Percentiles rank a stretch among this genome's conserved stretches.
phyloP scores from a whole-genome alignment of 257 asterid species.

The Parsonsia alboflavescens region DNA sequence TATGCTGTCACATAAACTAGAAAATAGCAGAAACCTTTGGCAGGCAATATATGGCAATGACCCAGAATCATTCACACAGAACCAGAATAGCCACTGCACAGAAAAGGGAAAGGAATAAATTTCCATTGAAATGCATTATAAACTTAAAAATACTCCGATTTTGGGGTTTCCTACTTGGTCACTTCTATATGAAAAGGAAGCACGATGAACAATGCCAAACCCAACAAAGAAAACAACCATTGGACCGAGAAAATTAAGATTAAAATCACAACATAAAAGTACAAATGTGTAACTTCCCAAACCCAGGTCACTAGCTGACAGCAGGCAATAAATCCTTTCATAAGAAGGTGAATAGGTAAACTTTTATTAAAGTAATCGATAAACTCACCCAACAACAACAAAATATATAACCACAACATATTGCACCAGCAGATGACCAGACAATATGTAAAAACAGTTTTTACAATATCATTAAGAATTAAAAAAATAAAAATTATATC shows the following conservation, averaged over 20 bases:
- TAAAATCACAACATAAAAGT: background rate
- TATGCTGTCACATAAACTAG: background rate
- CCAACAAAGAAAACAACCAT: background rate
- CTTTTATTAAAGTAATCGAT: background rate
- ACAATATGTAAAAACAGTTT: background rate
- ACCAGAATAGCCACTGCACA: background rate
- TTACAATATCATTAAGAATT: background rate
- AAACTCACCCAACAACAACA: background rate
- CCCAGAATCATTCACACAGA: background rate
- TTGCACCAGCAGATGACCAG: background rate
- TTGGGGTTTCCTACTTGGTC: background rate
- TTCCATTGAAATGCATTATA: background rate
- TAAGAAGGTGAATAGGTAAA: background rate
- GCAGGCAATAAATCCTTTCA: background rate
- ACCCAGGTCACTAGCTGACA: background rate
- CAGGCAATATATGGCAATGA: background rate
- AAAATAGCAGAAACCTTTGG: background rate
- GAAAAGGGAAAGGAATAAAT: background rate
- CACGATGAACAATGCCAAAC: background rate
- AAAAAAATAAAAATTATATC: background rate
- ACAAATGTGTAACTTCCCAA: background rate
- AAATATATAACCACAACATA: too few species aligned
- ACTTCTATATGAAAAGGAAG: background rate
- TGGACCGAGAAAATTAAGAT: background rate
- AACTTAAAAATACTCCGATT: too few species aligned